Base-by-base conservation (phyloP, 2,329 filamentous ascomycete species). In the Scedosporium minutisporum region DNA sequence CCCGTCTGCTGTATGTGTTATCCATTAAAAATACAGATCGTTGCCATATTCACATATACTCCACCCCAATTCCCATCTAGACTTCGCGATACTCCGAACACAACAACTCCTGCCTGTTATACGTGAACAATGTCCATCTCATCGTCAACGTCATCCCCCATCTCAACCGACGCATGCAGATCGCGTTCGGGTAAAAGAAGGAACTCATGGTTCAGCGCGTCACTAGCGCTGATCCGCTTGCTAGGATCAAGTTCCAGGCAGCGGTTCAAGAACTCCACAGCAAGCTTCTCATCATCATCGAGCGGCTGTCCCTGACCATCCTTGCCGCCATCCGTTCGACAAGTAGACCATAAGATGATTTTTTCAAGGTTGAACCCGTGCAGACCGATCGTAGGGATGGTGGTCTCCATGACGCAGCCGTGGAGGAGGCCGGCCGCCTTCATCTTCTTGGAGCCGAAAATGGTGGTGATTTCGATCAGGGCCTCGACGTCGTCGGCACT, bases 401-500 rank as follows among this genome's bases (percentile, higher is more conserved):
- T 96, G 0, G 91, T 95, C 74, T 99, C 92, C 66, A 97, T 91
- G 63, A 96, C 86, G 69, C 93, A 90, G 1, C 95, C 95, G 71
- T 99, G 95, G 60, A 96, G 79, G 18, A 91, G 79, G 0, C 91
- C 91, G 3, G 89, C 90, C 41, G 84, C 80, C 71, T 88, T 90
- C 93, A 99, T 97, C 64, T 87, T 86, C 71, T 84, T 87, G 51
- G 82, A 82, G 59, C 95, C 95, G 72, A 97, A 97, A 65, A 99
- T 96, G 64, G 91, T 96, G 42, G 93, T 90, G 67, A 99, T 96
- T 75, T 99, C 95, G 67, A 99, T 93, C 83, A 97, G 89, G 60
- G 95, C 95, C 71, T 99, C 95, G 58, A 99, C 89, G 69, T 99
- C 95, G 73, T 99, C 95, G n/a, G 92, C 89, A 57, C 91, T 96